Conservation (phyloP, 2,329 filamentous ascomycete species). For the Penicillium expansum region DNA sequence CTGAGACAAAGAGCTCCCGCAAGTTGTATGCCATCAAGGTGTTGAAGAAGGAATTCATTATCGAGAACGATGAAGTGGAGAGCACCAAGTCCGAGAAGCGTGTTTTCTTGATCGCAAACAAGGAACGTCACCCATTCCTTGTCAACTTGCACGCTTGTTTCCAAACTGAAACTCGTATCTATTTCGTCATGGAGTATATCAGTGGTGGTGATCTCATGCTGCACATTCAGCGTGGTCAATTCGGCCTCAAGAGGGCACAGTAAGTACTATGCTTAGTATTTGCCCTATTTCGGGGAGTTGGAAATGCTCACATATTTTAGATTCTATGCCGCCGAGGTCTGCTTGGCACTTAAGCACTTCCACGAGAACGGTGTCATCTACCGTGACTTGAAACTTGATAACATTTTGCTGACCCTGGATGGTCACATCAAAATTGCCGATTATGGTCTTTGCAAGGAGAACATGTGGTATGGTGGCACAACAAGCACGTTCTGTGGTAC, state of each 20-base stretch:
- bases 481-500: constrained; percentile 99
- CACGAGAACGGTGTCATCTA: constrained; percentile 99
- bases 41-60: constrained; percentile 99
- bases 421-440: constrained; percentile 98
- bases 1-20: constrained; percentile 89
- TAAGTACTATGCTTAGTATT: constrained; percentile 49
- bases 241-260: constrained; percentile 93
- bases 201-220: constrained; percentile 98
- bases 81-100: constrained; percentile 97
- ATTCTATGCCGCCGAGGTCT: constrained; percentile 97
- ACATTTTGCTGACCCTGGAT: constrained; percentile 90
- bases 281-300: neutral
- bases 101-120: constrained; percentile 94
- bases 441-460: constrained; percentile 98
- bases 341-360: constrained; percentile 96
- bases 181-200: constrained; percentile 99
- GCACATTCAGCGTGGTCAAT: constrained; percentile 95
- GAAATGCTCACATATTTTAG: constrained; percentile 44
- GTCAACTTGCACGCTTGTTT: constrained; percentile 96
- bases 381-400: constrained; percentile 74
- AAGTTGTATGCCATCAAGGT: constrained; percentile 98
- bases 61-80: constrained; percentile 98
- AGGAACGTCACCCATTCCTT: constrained; percentile 93
- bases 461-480: constrained; percentile 98
- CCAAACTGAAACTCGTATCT: constrained; percentile 96